These are phyloP conservation scores for Phytophthora kernoviae DNA, from an alignment of 352 stramenopile species.

Conservation along the genomic window DNA sequence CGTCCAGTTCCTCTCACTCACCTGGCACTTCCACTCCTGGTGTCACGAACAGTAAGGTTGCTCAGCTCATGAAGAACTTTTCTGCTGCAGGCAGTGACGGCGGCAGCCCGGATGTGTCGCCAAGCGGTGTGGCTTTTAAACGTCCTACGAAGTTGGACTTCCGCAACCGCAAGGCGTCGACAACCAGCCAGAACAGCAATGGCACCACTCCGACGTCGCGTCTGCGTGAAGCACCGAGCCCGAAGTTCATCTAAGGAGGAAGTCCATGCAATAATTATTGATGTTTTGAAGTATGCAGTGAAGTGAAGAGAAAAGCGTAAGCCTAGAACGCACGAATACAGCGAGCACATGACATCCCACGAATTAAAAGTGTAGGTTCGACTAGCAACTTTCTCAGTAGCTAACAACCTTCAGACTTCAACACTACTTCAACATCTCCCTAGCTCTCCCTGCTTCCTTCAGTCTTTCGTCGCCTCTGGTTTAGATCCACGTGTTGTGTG, in stretches of 20 bases:
- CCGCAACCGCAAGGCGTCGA: slow-evolving; percentile 41
- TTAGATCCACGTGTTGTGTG: slow-evolving; percentile 47
- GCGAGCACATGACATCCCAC: not conserved
- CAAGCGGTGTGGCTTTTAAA: slow-evolving; percentile 32
- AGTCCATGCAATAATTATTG: slow-evolving; percentile 30
- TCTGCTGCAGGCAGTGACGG: slow-evolving; percentile 35
- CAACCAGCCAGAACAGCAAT: slow-evolving; percentile 28
- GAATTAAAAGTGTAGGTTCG: slow-evolving; percentile 19
- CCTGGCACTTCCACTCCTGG: slow-evolving; percentile 10
- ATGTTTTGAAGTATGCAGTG: slow-evolving; percentile 16
- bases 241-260: slow-evolving; percentile 8
- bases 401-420: slow-evolving; percentile 4
- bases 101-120: slow-evolving; percentile 14
- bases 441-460: not conserved
- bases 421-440: not conserved
- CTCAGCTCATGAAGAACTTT: slow-evolving; percentile 79
- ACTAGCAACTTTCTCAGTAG: slow-evolving; percentile 13
- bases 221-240: slow-evolving; percentile 8
- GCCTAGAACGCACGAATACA: slow-evolving; percentile 2
- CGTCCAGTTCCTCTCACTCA: slow-evolving; percentile 21
- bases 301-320: slow-evolving; percentile 8
- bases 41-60: slow-evolving; percentile 54
- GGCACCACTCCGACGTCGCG: slow-evolving; percentile 8
- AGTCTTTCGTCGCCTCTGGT: too few species aligned
- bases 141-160: slow-evolving; percentile 45